Conservation (phyloP, 83 land plant species). For the Diphasiastrum complanatum region DNA sequence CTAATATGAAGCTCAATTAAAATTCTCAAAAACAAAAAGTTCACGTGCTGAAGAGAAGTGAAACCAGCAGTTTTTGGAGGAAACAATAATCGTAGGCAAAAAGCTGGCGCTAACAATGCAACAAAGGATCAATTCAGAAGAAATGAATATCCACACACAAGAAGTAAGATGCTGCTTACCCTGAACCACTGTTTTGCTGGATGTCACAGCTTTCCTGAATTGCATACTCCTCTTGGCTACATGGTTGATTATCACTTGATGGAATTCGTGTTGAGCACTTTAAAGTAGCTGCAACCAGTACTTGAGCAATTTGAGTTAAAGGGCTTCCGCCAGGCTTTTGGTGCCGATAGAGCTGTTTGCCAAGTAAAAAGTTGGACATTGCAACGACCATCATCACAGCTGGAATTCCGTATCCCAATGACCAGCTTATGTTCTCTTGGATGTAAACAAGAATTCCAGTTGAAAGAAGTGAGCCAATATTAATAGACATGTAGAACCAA, state of each 20-base stretch:
- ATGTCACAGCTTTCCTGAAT: not conserved
- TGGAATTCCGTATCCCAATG: constrained; percentile 3
- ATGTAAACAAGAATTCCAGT: constrained; percentile 6
- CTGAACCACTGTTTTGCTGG: not conserved
- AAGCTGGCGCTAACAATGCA: no score
- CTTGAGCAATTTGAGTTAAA: constrained; percentile 9
- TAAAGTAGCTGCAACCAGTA: not conserved
- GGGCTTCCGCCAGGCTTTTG: constrained; percentile 8
- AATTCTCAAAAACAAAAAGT: no score
- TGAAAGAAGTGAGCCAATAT: constrained; percentile 2
- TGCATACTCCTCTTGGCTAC: not conserved
- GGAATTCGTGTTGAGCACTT: not conserved
- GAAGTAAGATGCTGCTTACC: no score
- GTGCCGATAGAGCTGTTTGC: not conserved
- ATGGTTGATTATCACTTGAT: not conserved
- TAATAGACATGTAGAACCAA: constrained; percentile 14
- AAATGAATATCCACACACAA: no score
- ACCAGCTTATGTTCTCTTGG: constrained; percentile 9
- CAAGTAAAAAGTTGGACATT: not conserved
- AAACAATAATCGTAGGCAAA: no score
- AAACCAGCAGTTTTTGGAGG: no score
- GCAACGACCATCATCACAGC: not conserved
- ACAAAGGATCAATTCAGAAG: no score
- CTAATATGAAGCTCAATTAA: no score
- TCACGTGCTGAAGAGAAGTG: no score